Conservation (phyloP, 2,329 filamentous ascomycete genomes). For the Cercospora beticola region DNA sequence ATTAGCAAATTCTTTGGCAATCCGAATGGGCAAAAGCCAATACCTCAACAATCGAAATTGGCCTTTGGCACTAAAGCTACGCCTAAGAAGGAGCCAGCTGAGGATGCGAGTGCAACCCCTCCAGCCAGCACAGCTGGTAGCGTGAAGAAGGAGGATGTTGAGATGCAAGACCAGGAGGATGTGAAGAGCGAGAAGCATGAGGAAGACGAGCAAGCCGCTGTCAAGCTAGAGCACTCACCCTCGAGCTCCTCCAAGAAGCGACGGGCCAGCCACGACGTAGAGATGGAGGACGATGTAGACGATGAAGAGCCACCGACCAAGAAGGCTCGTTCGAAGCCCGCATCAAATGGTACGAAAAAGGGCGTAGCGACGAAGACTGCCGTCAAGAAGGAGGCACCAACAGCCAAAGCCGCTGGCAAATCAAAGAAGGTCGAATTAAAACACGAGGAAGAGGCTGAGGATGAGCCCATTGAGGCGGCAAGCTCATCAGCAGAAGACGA, state of each 20-base stretch:
- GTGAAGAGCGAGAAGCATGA: slow-evolving; percentile 36
- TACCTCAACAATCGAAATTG: slow-evolving; percentile 73
- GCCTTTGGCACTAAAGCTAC: slow-evolving; percentile 59
- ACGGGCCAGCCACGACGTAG: slow-evolving; percentile 24
- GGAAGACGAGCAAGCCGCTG: slow-evolving; percentile 24
- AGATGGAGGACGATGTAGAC: slow-evolving; percentile 33
- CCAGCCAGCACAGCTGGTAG: slow-evolving; percentile 30
- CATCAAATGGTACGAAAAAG: slow-evolving; percentile 21
- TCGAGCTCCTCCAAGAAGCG: slow-evolving; percentile 34
- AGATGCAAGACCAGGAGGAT: slow-evolving; percentile 35
- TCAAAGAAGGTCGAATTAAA: slow-evolving; percentile 16
- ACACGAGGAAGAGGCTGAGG: slow-evolving; percentile 22
- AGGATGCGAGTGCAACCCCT: slow-evolving; percentile 13
- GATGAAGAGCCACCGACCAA: slow-evolving; percentile 40
- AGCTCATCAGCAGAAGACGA: slow-evolving; percentile 6
- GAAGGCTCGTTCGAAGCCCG: slow-evolving; percentile 35
- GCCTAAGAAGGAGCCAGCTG: slow-evolving; percentile 23
- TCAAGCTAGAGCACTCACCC: slow-evolving; percentile 25
- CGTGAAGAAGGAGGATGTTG: slow-evolving; percentile 34
- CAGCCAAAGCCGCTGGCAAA: slow-evolving; percentile 18
- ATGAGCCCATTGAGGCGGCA: neutral
- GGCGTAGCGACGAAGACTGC: slow-evolving; percentile 29
- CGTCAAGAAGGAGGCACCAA: slow-evolving; percentile 25
- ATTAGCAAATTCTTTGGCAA: slow-evolving; percentile 81
- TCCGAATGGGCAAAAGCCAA: slow-evolving; percentile 58